A percentile compares a stretch with the other conserved stretches of the same genome.
Conservation (phyloP, 2,329 filamentous ascomycete species). For the Lasiodiplodia sp. region DNA sequence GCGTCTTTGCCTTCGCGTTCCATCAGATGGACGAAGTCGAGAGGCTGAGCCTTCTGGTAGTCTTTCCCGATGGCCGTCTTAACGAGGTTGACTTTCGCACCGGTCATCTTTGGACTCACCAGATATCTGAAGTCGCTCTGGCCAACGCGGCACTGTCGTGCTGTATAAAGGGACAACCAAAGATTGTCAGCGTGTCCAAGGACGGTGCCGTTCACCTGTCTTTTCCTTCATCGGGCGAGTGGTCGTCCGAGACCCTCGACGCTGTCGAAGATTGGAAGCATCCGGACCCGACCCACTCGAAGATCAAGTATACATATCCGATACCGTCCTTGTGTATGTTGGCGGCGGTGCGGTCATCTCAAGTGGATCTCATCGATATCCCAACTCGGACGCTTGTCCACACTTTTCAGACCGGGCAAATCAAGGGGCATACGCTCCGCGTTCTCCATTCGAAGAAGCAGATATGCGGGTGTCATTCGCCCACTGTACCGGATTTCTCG, state of each 20-base stretch:
- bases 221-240: constrained; percentile 36
- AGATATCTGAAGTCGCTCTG: constrained; percentile 40
- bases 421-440: constrained; percentile 66
- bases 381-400: constrained; percentile 64
- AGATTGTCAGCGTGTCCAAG: constrained; percentile 44
- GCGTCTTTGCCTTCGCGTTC: constrained; percentile 69
- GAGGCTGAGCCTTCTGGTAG: constrained; percentile 60
- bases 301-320: constrained; percentile 65
- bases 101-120: constrained; percentile 43
- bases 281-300: constrained; percentile 48
- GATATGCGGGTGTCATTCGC: constrained; percentile 60
- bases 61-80: constrained; percentile 70
- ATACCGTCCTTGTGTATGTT: constrained; percentile 66
- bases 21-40: constrained; percentile 39
- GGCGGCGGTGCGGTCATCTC: constrained; percentile 64
- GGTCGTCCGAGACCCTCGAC: constrained; percentile 43
- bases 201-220: constrained; percentile 44
- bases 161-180: constrained; percentile 38
- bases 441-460: constrained; percentile 64
- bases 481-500: constrained; percentile 68
- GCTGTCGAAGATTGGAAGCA: constrained; percentile 35
- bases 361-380: constrained; percentile 69
- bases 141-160: constrained; percentile 41
- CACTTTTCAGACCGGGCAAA: constrained; percentile 65
- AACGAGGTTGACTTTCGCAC: constrained; percentile 63